Conservation (phyloP, 2,329 filamentous ascomycete genomes). For the Cladosporium sp. region DNA sequence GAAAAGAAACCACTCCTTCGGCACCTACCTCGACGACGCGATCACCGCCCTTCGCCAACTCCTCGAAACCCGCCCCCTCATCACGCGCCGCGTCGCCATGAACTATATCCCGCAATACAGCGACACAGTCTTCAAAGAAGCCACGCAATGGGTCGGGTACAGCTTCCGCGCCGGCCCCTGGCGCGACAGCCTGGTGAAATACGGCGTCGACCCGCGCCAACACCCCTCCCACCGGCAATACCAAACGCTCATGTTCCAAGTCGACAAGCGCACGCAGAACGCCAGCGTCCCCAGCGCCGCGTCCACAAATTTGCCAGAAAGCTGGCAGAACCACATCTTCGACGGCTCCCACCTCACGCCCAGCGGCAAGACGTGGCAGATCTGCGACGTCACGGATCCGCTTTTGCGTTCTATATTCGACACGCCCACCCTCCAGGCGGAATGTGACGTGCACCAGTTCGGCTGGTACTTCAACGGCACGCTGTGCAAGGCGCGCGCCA, state of each 20-base stretch:
- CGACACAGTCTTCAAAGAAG: slow-evolving; percentile 61
- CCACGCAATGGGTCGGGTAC: slow-evolving; percentile 81
- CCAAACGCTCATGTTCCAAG: slow-evolving; percentile 84
- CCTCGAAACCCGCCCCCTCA: slow-evolving; percentile 73
- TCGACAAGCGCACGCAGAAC: slow-evolving; percentile 36
- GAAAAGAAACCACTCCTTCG: slow-evolving; percentile 37
- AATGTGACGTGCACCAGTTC: slow-evolving; percentile 51
- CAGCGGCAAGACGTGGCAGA: slow-evolving; percentile 90
- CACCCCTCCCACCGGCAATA: slow-evolving; percentile 75
- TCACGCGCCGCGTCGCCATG: slow-evolving; percentile 76
- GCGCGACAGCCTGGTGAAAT: slow-evolving; percentile 80
- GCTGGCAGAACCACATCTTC: slow-evolving; percentile 67
- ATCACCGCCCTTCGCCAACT: slow-evolving; percentile 61
- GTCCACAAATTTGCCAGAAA: slow-evolving; percentile 18
- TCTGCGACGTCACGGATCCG: slow-evolving; percentile 86
- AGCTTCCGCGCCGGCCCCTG: slow-evolving; percentile 91
- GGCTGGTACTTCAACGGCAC: slow-evolving; percentile 85
- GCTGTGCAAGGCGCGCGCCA: slow-evolving; percentile 76
- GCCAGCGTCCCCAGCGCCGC: slow-evolving; percentile 1
- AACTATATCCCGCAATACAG: slow-evolving; percentile 59
- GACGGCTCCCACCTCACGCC: slow-evolving; percentile 70
- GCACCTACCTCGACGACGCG: slow-evolving; percentile 52
- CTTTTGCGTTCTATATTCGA: slow-evolving; percentile 64
- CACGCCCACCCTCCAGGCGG: slow-evolving; percentile 47
- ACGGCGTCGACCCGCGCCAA: slow-evolving; percentile 78